Conservation (phyloP, 2,329 filamentous ascomycete genomes). For the Stachybotrys echinatus region DNA sequence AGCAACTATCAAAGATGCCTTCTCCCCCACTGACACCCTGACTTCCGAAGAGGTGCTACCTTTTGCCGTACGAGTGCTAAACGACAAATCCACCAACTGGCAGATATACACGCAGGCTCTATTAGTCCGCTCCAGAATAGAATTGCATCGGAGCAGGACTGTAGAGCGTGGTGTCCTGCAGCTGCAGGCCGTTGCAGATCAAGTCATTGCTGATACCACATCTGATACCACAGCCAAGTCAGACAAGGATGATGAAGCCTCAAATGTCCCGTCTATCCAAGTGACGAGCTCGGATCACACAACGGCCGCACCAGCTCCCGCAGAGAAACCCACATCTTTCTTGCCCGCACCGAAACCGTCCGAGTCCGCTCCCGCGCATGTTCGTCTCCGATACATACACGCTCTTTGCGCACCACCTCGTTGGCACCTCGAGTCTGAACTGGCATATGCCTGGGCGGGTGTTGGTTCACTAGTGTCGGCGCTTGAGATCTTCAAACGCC, state of each 20-base stretch:
- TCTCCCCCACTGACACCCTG: constrained; percentile 74
- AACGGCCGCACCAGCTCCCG: constrained; percentile 9
- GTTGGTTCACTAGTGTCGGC: constrained; percentile 85
- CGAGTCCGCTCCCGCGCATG: constrained; percentile 72
- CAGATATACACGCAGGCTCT: constrained; percentile 95
- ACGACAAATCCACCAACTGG: constrained; percentile 92
- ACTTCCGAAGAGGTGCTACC: constrained; percentile 92
- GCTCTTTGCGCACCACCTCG: constrained; percentile 76
- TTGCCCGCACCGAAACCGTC: constrained; percentile 68
- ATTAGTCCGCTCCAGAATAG: constrained; percentile 82
- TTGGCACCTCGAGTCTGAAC: constrained; percentile 91
- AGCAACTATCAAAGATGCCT: constrained; percentile 81
- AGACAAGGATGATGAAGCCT: constrained; percentile 14
- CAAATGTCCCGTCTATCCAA: constrained; percentile 38
- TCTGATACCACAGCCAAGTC: constrained; percentile 23
- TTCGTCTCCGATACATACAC: constrained; percentile 80
- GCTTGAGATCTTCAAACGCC: constrained; percentile 89
- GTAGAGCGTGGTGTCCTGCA: constrained; percentile 87
- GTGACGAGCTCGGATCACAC: constrained; percentile 32
- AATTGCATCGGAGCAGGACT: constrained; percentile 80
- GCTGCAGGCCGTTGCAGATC: constrained; percentile 90
- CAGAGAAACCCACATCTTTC: constrained; percentile 64
- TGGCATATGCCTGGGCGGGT: constrained; percentile 87
- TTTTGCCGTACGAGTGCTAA: constrained; percentile 81
- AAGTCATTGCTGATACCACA: constrained; percentile 81